Evolutionary conservation across 139 green algal species (phyloP).

Genomic region (Penium margaritaceum): DNA sequence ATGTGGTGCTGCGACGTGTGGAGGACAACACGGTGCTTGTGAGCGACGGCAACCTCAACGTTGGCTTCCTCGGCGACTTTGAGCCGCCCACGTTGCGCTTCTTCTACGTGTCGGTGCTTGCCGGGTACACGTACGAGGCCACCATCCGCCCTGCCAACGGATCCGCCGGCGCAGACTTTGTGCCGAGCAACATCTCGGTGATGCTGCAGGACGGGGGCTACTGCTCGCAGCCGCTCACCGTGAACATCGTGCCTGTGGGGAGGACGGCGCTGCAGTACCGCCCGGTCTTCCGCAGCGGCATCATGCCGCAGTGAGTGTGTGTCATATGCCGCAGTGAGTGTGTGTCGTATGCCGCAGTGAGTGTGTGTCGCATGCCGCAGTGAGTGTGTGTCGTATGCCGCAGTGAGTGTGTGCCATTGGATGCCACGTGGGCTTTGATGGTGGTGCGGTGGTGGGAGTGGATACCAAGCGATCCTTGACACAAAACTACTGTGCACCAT

Average conservation of each 20-base stretch:
- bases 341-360: too few relatives aligned
- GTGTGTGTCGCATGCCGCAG: too few relatives aligned
- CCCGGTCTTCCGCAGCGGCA: too few relatives aligned
- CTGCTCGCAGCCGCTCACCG: slow-evolving; percentile 5
- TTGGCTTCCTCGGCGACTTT: background rate
- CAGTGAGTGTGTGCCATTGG: too few relatives aligned
- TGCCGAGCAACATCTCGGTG: background rate
- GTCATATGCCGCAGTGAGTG: too few relatives aligned
- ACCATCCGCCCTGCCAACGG: background rate
- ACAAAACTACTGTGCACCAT: too few relatives aligned
- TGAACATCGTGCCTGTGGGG: background rate
- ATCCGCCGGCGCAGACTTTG: too few relatives aligned
- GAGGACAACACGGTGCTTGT: background rate
- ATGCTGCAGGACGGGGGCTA: background rate
- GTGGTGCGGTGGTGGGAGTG: too few relatives aligned
- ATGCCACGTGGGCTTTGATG: too few relatives aligned
- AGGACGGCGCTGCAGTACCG: background rate
- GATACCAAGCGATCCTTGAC: too few relatives aligned
- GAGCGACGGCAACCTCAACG: slow-evolving; percentile 16
- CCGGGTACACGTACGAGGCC: slow-evolving; percentile 23
- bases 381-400: too few relatives aligned
- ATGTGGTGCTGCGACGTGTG: background rate
- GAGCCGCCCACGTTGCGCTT: background rate
- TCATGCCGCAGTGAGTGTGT: too few relatives aligned
- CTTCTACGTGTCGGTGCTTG: slow-evolving; percentile 6